A percentile compares a stretch with the other conserved stretches of the same genome.
phyloP scores from a whole-genome alignment of 208 protist species.

The Lotmaria passim region DNA sequence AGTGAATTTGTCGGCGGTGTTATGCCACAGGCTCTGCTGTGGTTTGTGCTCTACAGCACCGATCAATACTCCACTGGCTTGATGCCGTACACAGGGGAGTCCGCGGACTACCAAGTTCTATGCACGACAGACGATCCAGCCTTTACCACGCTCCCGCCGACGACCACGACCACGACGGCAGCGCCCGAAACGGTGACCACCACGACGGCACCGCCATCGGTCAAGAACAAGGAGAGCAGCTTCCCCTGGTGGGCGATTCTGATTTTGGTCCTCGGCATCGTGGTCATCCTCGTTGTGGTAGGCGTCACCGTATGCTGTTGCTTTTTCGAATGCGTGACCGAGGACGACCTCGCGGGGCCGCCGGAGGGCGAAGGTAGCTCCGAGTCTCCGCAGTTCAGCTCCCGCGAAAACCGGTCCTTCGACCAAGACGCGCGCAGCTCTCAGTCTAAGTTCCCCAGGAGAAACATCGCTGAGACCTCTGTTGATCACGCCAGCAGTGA shows the following conservation, averaged over 20 bases:
- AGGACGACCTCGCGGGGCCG: constrained; percentile 1
- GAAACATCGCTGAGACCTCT: too few species aligned
- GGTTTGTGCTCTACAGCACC: constrained; percentile 13
- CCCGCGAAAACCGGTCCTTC: constrained; percentile 4
- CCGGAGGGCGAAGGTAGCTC: not conserved
- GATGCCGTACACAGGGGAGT: not conserved
- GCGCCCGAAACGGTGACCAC: not conserved
- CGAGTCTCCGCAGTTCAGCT: constrained; percentile 1
- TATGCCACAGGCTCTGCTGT: not conserved
- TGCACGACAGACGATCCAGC: constrained; percentile 9
- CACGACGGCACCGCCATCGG: not conserved
- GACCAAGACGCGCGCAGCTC: not conserved
- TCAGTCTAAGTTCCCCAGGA: not conserved
- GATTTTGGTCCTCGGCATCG: constrained; percentile 11
- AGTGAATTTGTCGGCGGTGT: not conserved
- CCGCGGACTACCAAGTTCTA: not conserved
- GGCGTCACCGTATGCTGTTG: not conserved
- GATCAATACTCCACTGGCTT: not conserved
- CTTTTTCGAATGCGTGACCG: constrained; percentile 12
- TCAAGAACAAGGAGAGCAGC: constrained; percentile 3
- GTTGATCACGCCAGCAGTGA: too few species aligned
- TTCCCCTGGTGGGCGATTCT: constrained; percentile 16
- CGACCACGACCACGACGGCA: not conserved
- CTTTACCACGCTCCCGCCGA: constrained; percentile 6
- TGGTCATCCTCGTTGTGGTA: constrained; percentile 1